Base-by-base conservation (phyloP, 2,329 filamentous ascomycete genomes). In the Cordyceps militaris region DNA sequence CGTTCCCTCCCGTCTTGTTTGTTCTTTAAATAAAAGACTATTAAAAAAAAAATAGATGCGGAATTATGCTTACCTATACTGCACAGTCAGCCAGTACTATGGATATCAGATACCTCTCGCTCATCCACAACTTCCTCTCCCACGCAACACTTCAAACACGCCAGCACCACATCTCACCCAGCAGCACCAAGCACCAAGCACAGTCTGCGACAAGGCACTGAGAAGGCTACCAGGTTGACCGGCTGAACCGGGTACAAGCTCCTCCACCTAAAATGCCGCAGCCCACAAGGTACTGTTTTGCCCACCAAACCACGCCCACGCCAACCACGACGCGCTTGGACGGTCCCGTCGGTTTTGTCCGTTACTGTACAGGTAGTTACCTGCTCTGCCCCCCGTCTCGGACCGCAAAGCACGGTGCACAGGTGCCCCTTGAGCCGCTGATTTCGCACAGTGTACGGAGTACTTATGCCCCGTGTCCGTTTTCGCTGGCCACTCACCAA, bases 341-440 rank as follows among this genome's bases (percentile, higher is more conserved):
- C 60, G 52, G 60, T 52, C 56, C n/a, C 42, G 42, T 52, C 58
- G 34, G 46, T 62, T 62, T 63, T 64, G 60, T 57, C 64, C 59
- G 69, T 70, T 73, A 73, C 72, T 73, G 72, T 74, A 71, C 62
- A 65, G 69, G 66, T 71, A 74, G 69, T 66, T 72, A 73, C 71
- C 54, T 61, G 62, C 63, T 62, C 54, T 61, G 62, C 63, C 63
- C 65, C 65, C 65, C 64, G 63, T 65, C 65, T 50, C 63, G 64
- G 66, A 63, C 66, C 62, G 65, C 64, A 63, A 73, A 60, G 67
- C 70, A 71, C 65, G 70, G 69, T 72, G 69, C 71, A 67, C 67
- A 51, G 34, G 56, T 24, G 43, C 44, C 23, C 19, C 24, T 24
- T 23, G 30, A 32, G 2, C 8, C 9, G 3, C 14, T 3, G 0